Evolutionary conservation across 331 rosid genomes (phyloP).

Genomic region (Pyracantha coccinea): DNA sequence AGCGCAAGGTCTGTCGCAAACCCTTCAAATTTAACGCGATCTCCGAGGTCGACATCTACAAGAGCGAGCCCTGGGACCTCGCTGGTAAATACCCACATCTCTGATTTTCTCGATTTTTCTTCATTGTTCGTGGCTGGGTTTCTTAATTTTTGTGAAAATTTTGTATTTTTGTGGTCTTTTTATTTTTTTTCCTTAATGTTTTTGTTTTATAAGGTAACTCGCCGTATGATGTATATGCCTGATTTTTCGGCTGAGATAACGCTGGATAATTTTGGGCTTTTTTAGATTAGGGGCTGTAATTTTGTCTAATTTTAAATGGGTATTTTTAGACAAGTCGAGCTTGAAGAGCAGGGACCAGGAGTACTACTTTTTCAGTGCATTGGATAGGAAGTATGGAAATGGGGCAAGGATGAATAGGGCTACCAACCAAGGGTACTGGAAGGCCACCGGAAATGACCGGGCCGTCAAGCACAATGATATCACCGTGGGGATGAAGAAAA

Average conservation of each 20-base stretch:
- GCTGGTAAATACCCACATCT: conserved; percentile 40
- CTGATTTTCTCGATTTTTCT: not conserved
- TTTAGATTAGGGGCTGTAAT: not conserved
- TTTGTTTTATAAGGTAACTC: not conserved
- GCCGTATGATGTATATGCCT: not conserved
- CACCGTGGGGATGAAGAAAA: conserved; percentile 82
- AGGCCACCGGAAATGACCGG: conserved; percentile 97
- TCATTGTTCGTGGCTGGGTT: not conserved
- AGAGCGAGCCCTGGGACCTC: conserved; percentile 97
- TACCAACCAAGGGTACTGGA: conserved; percentile 89
- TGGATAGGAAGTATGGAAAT: conserved; percentile 96
- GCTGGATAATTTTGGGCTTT: not conserved
- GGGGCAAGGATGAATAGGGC: conserved; percentile 99
- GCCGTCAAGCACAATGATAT: conserved; percentile 57
- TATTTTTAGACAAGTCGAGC: conserved; percentile 65
- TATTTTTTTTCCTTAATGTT: not conserved
- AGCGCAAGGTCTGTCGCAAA: conserved; percentile 81
- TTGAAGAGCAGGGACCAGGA: conserved; percentile 98
- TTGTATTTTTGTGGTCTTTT: not conserved
- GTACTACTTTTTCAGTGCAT: conserved; percentile 91
- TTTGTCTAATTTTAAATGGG: conserved; percentile 2
- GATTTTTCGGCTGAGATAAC: not conserved
- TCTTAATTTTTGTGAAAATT: not conserved
- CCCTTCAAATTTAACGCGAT: conserved; percentile 83
- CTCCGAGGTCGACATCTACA: conserved; percentile 88